phyloP scores from a whole-genome alignment of 768 basidiomycete species.

The Hemileccinum rubropunctum region DNA sequence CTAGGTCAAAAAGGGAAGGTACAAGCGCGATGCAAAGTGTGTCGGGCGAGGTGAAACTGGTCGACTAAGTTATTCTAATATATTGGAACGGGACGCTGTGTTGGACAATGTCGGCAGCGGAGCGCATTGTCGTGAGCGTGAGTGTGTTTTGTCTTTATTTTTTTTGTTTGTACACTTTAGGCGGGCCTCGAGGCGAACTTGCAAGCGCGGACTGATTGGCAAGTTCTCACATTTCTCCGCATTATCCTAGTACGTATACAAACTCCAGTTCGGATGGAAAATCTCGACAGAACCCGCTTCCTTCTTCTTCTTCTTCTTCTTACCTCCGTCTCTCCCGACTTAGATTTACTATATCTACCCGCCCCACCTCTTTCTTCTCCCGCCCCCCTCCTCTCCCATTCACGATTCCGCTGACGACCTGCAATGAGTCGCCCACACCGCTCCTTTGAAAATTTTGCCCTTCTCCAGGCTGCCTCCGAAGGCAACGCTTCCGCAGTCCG shows the following conservation, averaged over 20 bases:
- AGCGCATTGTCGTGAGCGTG: no score
- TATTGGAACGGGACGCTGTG: no score
- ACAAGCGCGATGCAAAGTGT: no score
- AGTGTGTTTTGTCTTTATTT: neutral
- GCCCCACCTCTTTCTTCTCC: slow-evolving; percentile 2
- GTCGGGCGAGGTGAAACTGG: no score
- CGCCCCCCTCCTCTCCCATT: slow-evolving; percentile 9
- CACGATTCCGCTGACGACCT: slow-evolving; percentile 33
- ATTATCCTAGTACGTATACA: slow-evolving; percentile 31
- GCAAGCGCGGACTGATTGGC: slow-evolving; percentile 5
- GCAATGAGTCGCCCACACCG: slow-evolving; percentile 37
- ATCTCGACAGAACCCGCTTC: slow-evolving; percentile 13
- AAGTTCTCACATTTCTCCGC: slow-evolving; percentile 14
- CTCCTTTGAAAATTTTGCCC: slow-evolving; percentile 39
- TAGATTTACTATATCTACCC: slow-evolving; percentile 17
- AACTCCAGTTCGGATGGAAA: slow-evolving; percentile 16
- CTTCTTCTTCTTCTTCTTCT: slow-evolving; percentile 6
- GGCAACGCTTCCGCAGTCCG: slow-evolving; percentile 56
- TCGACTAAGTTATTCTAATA: no score
- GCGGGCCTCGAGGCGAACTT: slow-evolving; percentile 29
- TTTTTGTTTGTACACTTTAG: slow-evolving; percentile 7
- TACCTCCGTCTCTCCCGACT: slow-evolving; percentile 1
- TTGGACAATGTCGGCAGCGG: no score
- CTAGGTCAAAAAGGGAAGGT: slow-evolving; percentile 18
- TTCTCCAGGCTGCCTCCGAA: slow-evolving; percentile 54